These are phyloP conservation scores for Talaromyces sp. DNA, from an alignment of 2,329 filamentous ascomycete species.

Conservation along the genomic window DNA sequence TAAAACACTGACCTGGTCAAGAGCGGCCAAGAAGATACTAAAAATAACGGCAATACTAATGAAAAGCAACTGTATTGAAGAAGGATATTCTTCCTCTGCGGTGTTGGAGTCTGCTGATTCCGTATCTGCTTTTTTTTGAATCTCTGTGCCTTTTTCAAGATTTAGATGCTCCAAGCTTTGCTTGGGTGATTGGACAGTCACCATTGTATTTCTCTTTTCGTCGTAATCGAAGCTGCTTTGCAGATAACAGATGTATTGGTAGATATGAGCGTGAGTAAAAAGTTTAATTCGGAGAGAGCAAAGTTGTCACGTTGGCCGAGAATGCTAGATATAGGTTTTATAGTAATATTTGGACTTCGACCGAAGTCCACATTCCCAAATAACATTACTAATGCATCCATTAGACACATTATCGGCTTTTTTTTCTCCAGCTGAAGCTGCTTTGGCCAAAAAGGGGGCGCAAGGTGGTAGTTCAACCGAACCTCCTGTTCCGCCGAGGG, in stretches of 20 bases:
- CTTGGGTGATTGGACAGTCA: background rate
- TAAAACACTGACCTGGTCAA: constrained; percentile 3
- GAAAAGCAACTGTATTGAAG: background rate
- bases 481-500: background rate
- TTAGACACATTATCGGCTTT: background rate
- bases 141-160: background rate
- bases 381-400: background rate
- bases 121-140: background rate
- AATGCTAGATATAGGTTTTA: background rate
- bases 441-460: background rate
- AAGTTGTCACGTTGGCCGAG: background rate
- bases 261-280: background rate
- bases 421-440: background rate
- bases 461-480: background rate
- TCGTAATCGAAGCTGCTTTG: background rate
- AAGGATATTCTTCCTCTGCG: background rate
- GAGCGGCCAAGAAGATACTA: constrained; percentile 4
- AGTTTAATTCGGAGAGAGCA: background rate
- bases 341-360: background rate
- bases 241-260: background rate
- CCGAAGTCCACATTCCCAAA: background rate
- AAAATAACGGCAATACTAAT: constrained; percentile 3
- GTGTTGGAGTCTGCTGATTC: background rate
- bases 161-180: background rate
- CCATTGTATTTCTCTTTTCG: background rate